These are phyloP conservation scores for Jatropha curcas DNA, from an alignment of 345 rosid species.

Conservation along the genomic window DNA sequence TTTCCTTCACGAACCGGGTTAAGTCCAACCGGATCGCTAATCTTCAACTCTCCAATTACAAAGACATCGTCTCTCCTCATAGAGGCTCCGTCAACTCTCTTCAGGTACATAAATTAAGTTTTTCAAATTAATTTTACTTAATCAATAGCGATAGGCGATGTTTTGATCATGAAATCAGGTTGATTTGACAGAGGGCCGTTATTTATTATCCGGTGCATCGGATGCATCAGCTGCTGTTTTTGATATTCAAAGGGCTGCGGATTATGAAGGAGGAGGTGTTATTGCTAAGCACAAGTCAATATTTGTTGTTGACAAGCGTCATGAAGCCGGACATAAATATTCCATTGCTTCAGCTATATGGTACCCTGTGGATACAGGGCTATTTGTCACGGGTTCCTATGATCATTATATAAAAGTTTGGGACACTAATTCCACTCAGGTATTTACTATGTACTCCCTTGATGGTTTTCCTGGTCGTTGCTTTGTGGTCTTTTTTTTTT, in stretches of 20 bases:
- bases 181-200: slow-evolving; percentile 89
- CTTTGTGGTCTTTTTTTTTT: no score
- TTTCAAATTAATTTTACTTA: no score
- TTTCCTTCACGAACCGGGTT: slow-evolving; percentile 57
- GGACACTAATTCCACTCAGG: slow-evolving; percentile 93
- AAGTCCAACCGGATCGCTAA: slow-evolving; percentile 54
- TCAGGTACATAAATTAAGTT: slow-evolving; percentile 44
- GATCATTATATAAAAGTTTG: slow-evolving; percentile 84
- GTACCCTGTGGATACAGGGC: slow-evolving; percentile 96
- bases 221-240: slow-evolving; percentile 85
- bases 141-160: background rate
- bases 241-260: slow-evolving; percentile 65
- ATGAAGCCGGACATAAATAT: slow-evolving; percentile 66
- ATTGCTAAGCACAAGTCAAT: slow-evolving; percentile 75
- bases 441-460: no score
- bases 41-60: slow-evolving; percentile 72
- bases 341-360: slow-evolving; percentile 83
- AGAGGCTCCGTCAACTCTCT: slow-evolving; percentile 87
- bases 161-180: slow-evolving; percentile 56
- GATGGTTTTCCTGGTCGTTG: no score
- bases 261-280: slow-evolving; percentile 61
- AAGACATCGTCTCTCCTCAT: slow-evolving; percentile 83
- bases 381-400: slow-evolving; percentile 81
- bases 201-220: slow-evolving; percentile 76
- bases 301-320: slow-evolving; percentile 74